Conservation (phyloP, 1,284 basidiomycete species). For the Paramarasmius palmivorus region DNA sequence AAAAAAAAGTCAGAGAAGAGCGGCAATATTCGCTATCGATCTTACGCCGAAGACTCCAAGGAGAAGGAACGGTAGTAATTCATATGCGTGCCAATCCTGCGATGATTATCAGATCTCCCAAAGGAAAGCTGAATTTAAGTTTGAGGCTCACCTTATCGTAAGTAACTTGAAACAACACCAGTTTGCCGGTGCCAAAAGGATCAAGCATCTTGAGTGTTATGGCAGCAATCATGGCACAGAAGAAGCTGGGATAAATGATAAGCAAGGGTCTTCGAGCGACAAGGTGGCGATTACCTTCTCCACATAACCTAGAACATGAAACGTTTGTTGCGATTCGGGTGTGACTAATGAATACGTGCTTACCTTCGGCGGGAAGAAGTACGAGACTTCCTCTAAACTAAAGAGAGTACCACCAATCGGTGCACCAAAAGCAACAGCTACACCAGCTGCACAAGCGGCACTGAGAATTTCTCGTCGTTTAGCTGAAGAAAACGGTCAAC, state of each 20-base stretch:
- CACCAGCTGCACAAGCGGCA: conserved; percentile 89
- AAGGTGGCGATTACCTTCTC: conserved; percentile 63
- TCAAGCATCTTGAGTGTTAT: conserved; percentile 88
- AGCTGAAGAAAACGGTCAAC: conserved; percentile 40
- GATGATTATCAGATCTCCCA: conserved; percentile 5
- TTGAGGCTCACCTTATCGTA: conserved; percentile 70
- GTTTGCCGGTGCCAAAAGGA: conserved; percentile 86
- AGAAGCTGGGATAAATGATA: conserved; percentile 59
- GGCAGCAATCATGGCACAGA: conserved; percentile 93
- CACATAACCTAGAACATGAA: conserved; percentile 74
- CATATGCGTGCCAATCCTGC: conserved; percentile 88
- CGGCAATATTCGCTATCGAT: conserved; percentile 10
- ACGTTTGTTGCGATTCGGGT: neutral
- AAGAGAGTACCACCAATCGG: conserved; percentile 94
- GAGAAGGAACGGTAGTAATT: conserved; percentile 81
- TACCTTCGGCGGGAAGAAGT: conserved; percentile 92
- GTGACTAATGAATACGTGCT: conserved; percentile 11
- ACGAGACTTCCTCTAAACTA: conserved; percentile 92
- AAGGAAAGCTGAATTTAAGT: neutral
- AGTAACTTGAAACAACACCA: conserved; percentile 87
- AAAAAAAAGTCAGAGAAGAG: conserved; percentile 4
- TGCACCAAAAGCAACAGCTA: conserved; percentile 90
- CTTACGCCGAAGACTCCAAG: conserved; percentile 85
- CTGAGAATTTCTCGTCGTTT: conserved; percentile 92
- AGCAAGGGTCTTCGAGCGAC: neutral